Conservation (phyloP, 2,329 filamentous ascomycete species). For the Sporothrix luriei region DNA sequence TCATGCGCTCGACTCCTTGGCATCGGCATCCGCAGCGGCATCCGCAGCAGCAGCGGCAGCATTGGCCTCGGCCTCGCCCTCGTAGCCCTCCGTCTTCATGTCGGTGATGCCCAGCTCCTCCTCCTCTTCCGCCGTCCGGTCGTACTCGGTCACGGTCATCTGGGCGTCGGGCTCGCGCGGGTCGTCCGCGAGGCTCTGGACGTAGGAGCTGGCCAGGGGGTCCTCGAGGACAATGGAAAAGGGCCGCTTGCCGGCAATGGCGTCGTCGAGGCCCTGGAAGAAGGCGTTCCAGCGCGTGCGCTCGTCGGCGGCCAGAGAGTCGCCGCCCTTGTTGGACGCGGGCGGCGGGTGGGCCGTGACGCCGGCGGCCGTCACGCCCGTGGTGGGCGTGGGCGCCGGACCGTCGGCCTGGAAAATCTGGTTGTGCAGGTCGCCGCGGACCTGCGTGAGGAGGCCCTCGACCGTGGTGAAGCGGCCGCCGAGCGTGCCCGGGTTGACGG, state of each 20-base stretch:
- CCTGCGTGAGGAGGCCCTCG: slow-evolving; percentile 88
- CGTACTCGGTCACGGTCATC: slow-evolving; percentile 79
- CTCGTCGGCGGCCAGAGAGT: slow-evolving; percentile 68
- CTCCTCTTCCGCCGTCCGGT: slow-evolving; percentile 86
- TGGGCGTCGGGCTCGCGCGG: slow-evolving; percentile 71
- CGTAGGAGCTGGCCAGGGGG: slow-evolving; percentile 88
- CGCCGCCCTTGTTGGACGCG: slow-evolving; percentile 72
- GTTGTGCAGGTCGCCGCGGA: slow-evolving; percentile 82
- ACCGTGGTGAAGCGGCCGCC: slow-evolving; percentile 96
- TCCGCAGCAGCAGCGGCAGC: slow-evolving; percentile 20
- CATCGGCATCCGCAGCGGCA: slow-evolving; percentile 18
- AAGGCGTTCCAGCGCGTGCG: slow-evolving; percentile 77
- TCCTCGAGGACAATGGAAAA: slow-evolving; percentile 86
- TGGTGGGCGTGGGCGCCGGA: not conserved
- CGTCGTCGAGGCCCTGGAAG: slow-evolving; percentile 73
- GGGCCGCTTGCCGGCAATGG: slow-evolving; percentile 76
- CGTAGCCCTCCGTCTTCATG: slow-evolving; percentile 91
- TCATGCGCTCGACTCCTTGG: slow-evolving; percentile 8
- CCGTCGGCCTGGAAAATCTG: slow-evolving; percentile 73
- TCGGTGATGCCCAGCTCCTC: slow-evolving; percentile 88
- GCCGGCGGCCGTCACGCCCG: not conserved
- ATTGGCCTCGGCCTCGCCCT: slow-evolving; percentile 52
- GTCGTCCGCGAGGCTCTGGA: slow-evolving; percentile 83
- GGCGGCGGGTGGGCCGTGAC: not conserved
- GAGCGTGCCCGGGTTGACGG: slow-evolving; percentile 89